Evolutionary conservation across 2,329 filamentous ascomycete species (phyloP).

Genomic region (Huntiella decipiens): DNA sequence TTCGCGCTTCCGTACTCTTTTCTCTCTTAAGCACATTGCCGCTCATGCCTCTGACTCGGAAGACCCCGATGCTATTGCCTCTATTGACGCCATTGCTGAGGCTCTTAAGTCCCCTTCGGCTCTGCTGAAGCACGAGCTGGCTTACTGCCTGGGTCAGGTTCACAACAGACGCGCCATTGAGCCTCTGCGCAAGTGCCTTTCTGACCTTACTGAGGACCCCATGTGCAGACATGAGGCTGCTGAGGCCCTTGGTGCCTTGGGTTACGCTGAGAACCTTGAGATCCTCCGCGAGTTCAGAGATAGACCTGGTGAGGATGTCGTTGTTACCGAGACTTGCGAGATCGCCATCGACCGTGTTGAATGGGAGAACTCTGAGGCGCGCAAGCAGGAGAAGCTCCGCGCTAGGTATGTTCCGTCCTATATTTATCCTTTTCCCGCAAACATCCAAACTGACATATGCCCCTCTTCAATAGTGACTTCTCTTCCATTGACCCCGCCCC

Average conservation of each 20-base stretch:
- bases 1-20: constrained; percentile 84
- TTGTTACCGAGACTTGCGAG: constrained; percentile 89
- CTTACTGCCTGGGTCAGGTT: constrained; percentile 90
- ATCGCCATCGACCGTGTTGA: constrained; percentile 86
- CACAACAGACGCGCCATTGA: constrained; percentile 56
- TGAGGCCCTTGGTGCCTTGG: constrained; percentile 79
- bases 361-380: constrained; percentile 67
- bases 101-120: constrained; percentile 72
- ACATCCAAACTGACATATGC: neutral
- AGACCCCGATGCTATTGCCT: constrained; percentile 33
- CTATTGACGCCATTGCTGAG: constrained; percentile 68
- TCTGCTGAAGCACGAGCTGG: constrained; percentile 86
- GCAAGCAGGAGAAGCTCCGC: constrained; percentile 57
- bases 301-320: constrained; percentile 53
- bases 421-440: constrained; percentile 11
- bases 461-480: constrained; percentile 52
- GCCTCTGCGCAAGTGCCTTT: constrained; percentile 53
- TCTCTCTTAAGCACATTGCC: constrained; percentile 90
- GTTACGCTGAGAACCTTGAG: constrained; percentile 52
- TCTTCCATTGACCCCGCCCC: constrained; percentile 90
- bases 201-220: constrained; percentile 63
- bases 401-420: constrained; percentile 41
- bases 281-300: constrained; percentile 58
- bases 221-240: constrained; percentile 97
- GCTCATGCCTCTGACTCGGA: constrained; percentile 49